Percentiles rank a stretch among this genome's conserved stretches.
Evolutionary conservation across 2,329 filamentous ascomycete genomes (phyloP).

Genomic region (Claviceps maximensis): DNA sequence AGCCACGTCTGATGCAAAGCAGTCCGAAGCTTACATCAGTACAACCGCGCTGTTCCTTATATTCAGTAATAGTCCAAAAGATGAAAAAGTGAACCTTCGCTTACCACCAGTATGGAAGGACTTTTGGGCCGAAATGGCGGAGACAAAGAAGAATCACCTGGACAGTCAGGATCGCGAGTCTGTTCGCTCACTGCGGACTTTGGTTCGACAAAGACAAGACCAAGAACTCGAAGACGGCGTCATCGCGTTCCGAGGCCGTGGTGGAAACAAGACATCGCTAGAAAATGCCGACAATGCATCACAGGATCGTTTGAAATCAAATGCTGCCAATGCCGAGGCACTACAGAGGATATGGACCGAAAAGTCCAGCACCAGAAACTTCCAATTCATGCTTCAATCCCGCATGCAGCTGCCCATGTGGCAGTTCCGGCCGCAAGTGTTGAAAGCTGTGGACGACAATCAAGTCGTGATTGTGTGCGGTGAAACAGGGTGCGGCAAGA

Average conservation of each 20-base stretch:
- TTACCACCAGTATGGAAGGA: constrained; percentile 74
- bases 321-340: constrained; percentile 29
- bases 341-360: constrained; percentile 47
- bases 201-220: constrained; percentile 56
- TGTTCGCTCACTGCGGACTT: constrained; percentile 53
- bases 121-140: constrained; percentile 67
- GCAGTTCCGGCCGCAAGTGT: constrained; percentile 64
- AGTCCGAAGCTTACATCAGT: constrained; percentile 79
- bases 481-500: constrained; percentile 95
- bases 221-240: constrained; percentile 62
- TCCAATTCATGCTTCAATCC: constrained; percentile 64
- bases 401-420: constrained; percentile 83
- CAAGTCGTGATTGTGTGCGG: constrained; percentile 90
- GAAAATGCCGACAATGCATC: constrained; percentile 36
- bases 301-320: constrained; percentile 29
- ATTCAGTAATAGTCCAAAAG: constrained; percentile 63
- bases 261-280: constrained; percentile 28
- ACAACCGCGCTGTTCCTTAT: constrained; percentile 72
- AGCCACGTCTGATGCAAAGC: constrained; percentile 60
- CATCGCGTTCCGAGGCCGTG: constrained; percentile 59
- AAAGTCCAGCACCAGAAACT: constrained; percentile 45
- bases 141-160: constrained; percentile 53
- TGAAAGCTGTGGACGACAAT: constrained; percentile 62
- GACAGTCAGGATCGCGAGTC: constrained; percentile 58
- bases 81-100: constrained; percentile 72